phyloP scores from a whole-genome alignment of 140 eudicot genomes.

The Bidens hawaiensis region DNA sequence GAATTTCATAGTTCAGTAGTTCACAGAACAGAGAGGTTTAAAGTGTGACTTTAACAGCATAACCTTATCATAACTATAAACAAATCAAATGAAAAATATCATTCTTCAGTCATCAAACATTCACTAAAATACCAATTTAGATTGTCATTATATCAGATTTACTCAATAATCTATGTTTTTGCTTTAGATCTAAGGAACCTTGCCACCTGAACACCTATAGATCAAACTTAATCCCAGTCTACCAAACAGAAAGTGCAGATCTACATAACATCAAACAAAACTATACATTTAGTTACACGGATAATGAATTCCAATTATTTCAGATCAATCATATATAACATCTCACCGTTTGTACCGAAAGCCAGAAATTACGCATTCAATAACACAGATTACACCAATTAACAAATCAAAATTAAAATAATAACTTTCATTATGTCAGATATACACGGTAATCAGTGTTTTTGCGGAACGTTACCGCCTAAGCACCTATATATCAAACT shows the following conservation, averaged over 20 bases:
- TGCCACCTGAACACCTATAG: neutral
- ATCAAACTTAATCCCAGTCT: constrained; percentile 3
- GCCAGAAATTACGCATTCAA: too few species aligned
- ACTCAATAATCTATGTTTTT: constrained; percentile 2
- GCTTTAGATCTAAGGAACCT: constrained; percentile 18
- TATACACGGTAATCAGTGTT: too few species aligned
- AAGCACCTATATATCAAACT: too few species aligned
- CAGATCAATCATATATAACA: too few species aligned
- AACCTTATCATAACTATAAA: neutral
- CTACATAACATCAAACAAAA: constrained; percentile 20
- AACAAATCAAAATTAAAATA: too few species aligned
- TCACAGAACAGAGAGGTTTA: neutral
- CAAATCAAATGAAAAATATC: neutral
- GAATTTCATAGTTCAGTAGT: too few species aligned
- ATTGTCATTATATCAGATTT: neutral
- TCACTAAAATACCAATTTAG: neutral
- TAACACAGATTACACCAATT: too few species aligned
- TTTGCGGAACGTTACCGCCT: too few species aligned
- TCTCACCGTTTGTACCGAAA: too few species aligned
- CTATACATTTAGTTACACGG: too few species aligned
- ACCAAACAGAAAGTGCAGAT: constrained; percentile 19
- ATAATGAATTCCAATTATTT: too few species aligned
- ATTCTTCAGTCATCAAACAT: neutral
- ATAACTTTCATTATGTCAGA: too few species aligned
- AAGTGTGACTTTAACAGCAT: neutral